These are phyloP conservation scores for Pichia terricola DNA, from an alignment of 1,139 yeast species.

Conservation along the genomic window DNA sequence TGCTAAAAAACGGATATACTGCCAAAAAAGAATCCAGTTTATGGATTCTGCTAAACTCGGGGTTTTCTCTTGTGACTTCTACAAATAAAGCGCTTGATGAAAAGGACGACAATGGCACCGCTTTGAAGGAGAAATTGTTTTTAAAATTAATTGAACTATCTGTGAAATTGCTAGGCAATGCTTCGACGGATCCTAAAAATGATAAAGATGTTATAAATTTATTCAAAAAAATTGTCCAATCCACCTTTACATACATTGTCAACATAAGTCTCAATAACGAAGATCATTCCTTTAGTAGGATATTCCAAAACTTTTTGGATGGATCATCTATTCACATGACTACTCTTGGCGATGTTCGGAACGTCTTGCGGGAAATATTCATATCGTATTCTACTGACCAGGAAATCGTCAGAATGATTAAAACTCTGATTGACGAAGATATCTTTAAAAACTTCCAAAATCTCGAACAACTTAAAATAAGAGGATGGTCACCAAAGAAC, in stretches of 20 bases:
- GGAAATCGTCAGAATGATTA: constrained; percentile 44
- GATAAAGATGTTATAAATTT: constrained; percentile 20
- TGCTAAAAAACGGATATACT: constrained; percentile 6
- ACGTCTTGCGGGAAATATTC: constrained; percentile 53
- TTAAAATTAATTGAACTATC: constrained; percentile 19
- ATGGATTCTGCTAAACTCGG: constrained; percentile 29
- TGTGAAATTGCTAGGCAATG: constrained; percentile 24
- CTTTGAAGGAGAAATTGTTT: constrained; percentile 17
- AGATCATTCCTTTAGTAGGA: constrained; percentile 33
- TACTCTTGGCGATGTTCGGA: constrained; percentile 48
- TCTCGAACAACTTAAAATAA: constrained; percentile 31
- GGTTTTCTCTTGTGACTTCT: constrained; percentile 29
- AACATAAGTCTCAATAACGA: constrained; percentile 22
- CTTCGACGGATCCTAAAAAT: constrained; percentile 12
- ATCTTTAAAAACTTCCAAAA: constrained; percentile 37
- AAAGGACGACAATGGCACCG: constrained; percentile 7
- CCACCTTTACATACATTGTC: constrained; percentile 41
- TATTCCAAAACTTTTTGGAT: constrained; percentile 42
- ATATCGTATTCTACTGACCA: constrained; percentile 57
- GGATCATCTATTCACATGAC: constrained; percentile 32
- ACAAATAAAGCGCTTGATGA: constrained; percentile 1
- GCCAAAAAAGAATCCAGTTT: constrained; percentile 13
- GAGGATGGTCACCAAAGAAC: constrained; percentile 53
- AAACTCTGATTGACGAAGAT: constrained; percentile 45
- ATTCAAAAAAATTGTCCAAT: constrained; percentile 39